These are phyloP conservation scores for Macaranga tanarius DNA, from an alignment of 441 rosid genomes.

Conservation along the genomic window DNA sequence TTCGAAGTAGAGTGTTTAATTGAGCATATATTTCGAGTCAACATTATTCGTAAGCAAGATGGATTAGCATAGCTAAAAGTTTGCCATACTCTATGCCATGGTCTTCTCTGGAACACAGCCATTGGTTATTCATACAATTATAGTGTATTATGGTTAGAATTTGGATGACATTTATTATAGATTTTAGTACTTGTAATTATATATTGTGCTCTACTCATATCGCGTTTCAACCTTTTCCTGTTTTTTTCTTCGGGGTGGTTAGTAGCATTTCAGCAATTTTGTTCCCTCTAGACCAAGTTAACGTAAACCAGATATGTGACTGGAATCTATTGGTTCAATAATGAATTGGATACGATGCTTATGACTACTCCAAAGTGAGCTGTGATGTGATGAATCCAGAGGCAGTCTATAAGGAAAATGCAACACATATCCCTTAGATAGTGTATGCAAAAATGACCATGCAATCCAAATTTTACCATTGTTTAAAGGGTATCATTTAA, in stretches of 20 bases:
- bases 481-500: too few species aligned
- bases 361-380: too few species aligned
- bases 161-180: background rate
- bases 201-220: background rate
- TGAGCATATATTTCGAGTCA: conserved; percentile 17
- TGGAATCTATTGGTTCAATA: background rate
- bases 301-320: background rate
- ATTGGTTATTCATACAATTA: background rate
- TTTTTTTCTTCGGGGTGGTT: too few species aligned
- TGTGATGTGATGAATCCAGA: too few species aligned
- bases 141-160: too few species aligned
- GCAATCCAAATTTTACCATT: background rate
- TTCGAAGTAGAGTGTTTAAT: conserved; percentile 10
- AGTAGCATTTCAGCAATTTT: background rate
- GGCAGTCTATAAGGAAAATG: too few species aligned
- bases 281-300: background rate
- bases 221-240: background rate
- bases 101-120: background rate
- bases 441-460: too few species aligned
- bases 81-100: too few species aligned
- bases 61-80: too few species aligned
- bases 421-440: too few species aligned
- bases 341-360: background rate
- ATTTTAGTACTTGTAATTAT: background rate
- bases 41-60: background rate